Base-by-base conservation (phyloP, 2,329 filamentous ascomycete species). In the Venturia carpophila region DNA sequence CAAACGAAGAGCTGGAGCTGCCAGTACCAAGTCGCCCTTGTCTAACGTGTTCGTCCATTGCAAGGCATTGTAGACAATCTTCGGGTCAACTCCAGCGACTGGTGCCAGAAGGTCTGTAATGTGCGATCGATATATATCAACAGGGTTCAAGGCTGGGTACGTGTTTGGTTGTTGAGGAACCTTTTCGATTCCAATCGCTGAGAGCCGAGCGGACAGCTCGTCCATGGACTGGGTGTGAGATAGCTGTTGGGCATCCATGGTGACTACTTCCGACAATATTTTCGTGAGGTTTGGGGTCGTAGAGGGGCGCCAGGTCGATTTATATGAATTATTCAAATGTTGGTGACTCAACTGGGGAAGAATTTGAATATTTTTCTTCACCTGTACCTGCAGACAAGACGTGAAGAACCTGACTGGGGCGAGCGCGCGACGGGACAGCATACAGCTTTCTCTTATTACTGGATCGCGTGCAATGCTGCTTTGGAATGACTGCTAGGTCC, bases 31-130 rank as follows among this genome's bases (percentile, higher is more conserved):
- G 76, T 96, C 91, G 60, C 91, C 91, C 79, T 92, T 91, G 69
- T 94, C 91, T 27, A 92, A 80, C 45, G 87, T 85, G 68, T 85
- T 81, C 5, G 91, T 93, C 89, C 90, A 93, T 78, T 89, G 84
- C 52, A 96, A 79, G 45, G 86, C 85, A 34, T 85, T 84, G 77
- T 90, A 92, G 73, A 95, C 87, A 70, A 91, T 85, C 41, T 60
- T 47, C 21, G 42, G 21, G 39, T 90, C 87, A 37, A 91, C 87
- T 27, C 87, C 88, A 2, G 88, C 90, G 67, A 91, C 83, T 24
- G 84, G 79, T 42, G 84, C 79, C 49, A 95, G 78, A 61, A 90
- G 79, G 52, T 87, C 81, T 67, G 89, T 87, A 68, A 95, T 84
- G 74, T 92, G 88, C 45, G 86, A 84, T 67, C 91, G 84, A 81